phyloP scores from a whole-genome alignment of 495 filamentous ascomycete genomes.

The Penicillium soppii region DNA sequence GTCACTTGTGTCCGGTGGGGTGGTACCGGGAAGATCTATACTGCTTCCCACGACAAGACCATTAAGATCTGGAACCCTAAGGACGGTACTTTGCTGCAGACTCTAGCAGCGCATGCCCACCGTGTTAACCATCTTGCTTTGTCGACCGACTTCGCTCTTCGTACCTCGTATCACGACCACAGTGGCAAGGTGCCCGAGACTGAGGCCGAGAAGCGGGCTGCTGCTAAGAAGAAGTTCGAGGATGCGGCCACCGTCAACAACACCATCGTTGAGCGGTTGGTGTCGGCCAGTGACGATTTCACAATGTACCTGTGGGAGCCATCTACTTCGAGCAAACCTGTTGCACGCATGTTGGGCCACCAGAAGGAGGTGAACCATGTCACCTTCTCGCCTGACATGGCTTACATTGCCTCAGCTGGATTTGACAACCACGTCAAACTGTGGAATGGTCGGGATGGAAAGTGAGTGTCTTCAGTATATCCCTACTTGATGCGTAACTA shows the following conservation, averaged over 20 bases:
- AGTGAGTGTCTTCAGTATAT: conserved; percentile 35
- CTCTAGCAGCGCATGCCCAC: conserved; percentile 79
- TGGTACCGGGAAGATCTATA: conserved; percentile 82
- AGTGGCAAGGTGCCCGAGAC: conserved; percentile 66
- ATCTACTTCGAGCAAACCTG: conserved; percentile 70
- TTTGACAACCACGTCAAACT: conserved; percentile 95
- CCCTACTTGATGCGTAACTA: conserved; percentile 1
- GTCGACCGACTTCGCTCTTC: conserved; percentile 88
- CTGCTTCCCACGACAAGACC: conserved; percentile 87
- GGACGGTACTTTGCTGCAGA: conserved; percentile 75
- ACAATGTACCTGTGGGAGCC: conserved; percentile 98
- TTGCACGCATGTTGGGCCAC: conserved; percentile 86
- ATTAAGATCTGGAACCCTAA: conserved; percentile 88
- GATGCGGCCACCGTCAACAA: conserved; percentile 80
- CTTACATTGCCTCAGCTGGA: conserved; percentile 78
- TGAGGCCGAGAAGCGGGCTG: conserved; percentile 67
- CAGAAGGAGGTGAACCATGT: conserved; percentile 97
- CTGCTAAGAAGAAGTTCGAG: conserved; percentile 82
- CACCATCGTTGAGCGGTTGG: conserved; percentile 78
- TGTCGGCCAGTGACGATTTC: conserved; percentile 91
- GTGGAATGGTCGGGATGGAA: conserved; percentile 72
- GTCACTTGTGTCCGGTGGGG: conserved; percentile 95
- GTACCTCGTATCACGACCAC: conserved; percentile 86
- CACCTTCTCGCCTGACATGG: conserved; percentile 86
- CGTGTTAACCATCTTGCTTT: conserved; percentile 96